Base-by-base conservation (phyloP, 192 early-diverging fungal species). In the Coemansia sp. region DNA sequence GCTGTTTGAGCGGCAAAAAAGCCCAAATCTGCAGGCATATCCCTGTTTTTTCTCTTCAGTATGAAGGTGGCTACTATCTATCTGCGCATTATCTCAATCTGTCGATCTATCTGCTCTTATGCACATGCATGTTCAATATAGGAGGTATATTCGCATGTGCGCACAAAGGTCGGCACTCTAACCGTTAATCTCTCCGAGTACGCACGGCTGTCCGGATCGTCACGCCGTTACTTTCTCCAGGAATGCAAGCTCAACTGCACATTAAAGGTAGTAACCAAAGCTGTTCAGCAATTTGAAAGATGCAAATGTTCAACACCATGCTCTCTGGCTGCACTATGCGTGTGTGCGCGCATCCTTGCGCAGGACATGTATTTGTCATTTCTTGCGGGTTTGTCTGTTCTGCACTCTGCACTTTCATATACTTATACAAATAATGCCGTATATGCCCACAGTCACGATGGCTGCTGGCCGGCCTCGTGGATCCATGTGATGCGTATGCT, bases 111-210 rank as follows among this genome's bases (percentile, higher is more conserved):
- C 48, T 39, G n/a, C 23, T 3, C 13, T 38, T 8, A 37, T 37
- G 34, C 34, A 37, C 34, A 25, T 27, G 25, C 48, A 30, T 41
- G 48, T 46, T 61, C 52, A 42, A 34, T 58, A 58, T 77, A 77
- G 74, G 74, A 77, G 54, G 74, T 77, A 15, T 71, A 77, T 47
- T 61, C 68, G 38, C 70, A 78, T 62, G 53, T 63, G 55, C 73
- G 58, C 53, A 62, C 61, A 33, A 67, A 60, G 58, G 53, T 80
- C 41, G 93, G 93, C 39, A 69, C 66, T 34, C 78, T 95, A 27
- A 60, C 76, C 7, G 64, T 95, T 48, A 91, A 92, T 71, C 77
- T 95, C n/a, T 83, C 91, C 9, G 89, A 93, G 62, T 91, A 87
- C 63, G 90, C 86, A 14, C 76, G 73, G 40, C 67, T 74, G 40